A percentile compares a stretch with the other conserved stretches of the same genome.
phyloP scores from a whole-genome alignment of 495 filamentous ascomycete species.

The Endocarpon pusillum region DNA sequence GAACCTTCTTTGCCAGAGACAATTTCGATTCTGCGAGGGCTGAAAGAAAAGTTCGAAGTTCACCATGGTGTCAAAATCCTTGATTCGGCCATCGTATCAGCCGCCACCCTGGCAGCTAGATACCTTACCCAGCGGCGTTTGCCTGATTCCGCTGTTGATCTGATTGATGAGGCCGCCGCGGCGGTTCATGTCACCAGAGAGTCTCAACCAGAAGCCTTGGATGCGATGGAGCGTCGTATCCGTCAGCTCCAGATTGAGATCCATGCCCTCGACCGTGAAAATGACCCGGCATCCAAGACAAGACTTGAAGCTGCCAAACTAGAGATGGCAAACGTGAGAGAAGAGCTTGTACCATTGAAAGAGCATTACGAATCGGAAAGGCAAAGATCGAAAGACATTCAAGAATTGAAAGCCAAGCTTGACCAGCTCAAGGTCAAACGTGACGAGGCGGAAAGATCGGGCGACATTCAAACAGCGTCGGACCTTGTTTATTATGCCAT shows the following conservation, averaged over 20 bases:
- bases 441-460: constrained; percentile 74
- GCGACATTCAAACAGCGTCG: constrained; percentile 66
- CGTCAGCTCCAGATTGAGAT: constrained; percentile 94
- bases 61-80: constrained; percentile 95
- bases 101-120: constrained; percentile 74
- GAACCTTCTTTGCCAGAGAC: constrained; percentile 81
- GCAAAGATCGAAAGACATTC: constrained; percentile 70
- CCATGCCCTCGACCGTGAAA: constrained; percentile 80
- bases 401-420: constrained; percentile 91
- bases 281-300: constrained; percentile 75
- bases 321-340: constrained; percentile 78
- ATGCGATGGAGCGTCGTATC: constrained; percentile 73
- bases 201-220: constrained; percentile 85
- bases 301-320: constrained; percentile 68
- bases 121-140: constrained; percentile 83
- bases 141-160: constrained; percentile 89
- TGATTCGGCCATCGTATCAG: constrained; percentile 79
- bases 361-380: constrained; percentile 94
- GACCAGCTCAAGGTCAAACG: constrained; percentile 75
- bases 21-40: constrained; percentile 85
- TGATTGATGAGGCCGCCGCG: constrained; percentile 90
- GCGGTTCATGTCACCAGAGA: constrained; percentile 88
- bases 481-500: constrained; percentile 96
- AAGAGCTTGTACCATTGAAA: constrained; percentile 78
- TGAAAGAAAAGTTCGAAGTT: constrained; percentile 95